Percentiles rank a stretch among this genome's conserved stretches.
Conservation (phyloP, 192 early-diverging fungal species). For the Coemansia sp. region DNA sequence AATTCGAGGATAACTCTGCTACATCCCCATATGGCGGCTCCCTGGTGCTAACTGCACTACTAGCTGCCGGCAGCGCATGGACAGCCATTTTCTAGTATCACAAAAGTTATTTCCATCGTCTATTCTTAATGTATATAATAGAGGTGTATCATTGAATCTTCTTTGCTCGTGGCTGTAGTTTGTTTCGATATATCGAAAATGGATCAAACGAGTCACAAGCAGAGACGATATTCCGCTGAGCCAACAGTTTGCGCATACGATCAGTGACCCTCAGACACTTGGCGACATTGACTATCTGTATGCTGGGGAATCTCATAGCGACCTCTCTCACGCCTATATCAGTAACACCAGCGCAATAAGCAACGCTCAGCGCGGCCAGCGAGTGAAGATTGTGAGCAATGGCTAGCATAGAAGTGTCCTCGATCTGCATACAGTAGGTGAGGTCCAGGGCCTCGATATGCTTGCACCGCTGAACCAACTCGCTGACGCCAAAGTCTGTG, state of each 20-base stretch:
- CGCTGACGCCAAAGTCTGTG: slow-evolving; percentile 59
- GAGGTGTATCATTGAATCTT: neutral
- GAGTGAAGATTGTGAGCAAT: slow-evolving; percentile 42
- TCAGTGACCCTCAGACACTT: slow-evolving; percentile 53
- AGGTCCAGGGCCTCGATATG: slow-evolving; percentile 58
- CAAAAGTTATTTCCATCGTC: neutral
- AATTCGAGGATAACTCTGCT: slow-evolving; percentile 17
- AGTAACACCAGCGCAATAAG: slow-evolving; percentile 58
- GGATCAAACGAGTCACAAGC: slow-evolving; percentile 35
- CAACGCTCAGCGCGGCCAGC: slow-evolving; percentile 53
- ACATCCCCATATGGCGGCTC: neutral
- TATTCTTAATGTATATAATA: neutral
- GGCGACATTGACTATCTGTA: slow-evolving; percentile 56
- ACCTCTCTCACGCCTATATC: slow-evolving; percentile 57
- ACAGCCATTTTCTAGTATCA: neutral
- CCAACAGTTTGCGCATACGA: slow-evolving; percentile 15
- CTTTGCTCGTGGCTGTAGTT: neutral
- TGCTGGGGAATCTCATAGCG: slow-evolving; percentile 14
- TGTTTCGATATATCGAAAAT: slow-evolving; percentile 31
- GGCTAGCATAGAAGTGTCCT: slow-evolving; percentile 57
- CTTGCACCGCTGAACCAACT: slow-evolving; percentile 59
- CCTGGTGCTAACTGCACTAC: neutral
- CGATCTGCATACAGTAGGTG: slow-evolving; percentile 60
- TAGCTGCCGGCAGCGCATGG: slow-evolving; percentile 8
- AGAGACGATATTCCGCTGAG: slow-evolving; percentile 13